phyloP scores from a whole-genome alignment of 495 filamentous ascomycete species.

The Podospora sp. region DNA sequence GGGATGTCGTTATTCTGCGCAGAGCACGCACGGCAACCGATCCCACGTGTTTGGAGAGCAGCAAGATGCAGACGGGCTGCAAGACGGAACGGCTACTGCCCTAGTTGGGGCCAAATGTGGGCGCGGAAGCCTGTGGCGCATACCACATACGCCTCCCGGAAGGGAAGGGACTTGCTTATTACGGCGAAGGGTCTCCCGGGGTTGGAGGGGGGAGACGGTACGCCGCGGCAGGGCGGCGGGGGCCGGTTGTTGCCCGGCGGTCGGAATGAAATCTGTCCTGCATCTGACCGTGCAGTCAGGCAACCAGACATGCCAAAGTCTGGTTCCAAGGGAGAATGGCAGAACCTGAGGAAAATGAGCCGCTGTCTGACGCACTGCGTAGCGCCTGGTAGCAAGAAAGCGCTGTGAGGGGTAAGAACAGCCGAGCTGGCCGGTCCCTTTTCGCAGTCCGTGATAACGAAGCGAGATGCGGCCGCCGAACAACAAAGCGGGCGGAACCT shows the following conservation, averaged over 20 bases:
- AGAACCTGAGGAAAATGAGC: not conserved
- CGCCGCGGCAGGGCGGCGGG: not conserved
- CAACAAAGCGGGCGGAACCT: not conserved
- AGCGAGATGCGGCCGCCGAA: constrained; percentile 8
- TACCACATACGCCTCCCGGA: not conserved
- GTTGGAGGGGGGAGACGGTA: not conserved
- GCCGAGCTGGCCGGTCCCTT: constrained; percentile 5
- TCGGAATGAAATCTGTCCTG: not conserved
- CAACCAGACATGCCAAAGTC: not conserved
- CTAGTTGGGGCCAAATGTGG: not conserved
- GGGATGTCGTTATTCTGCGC: too few relatives aligned
- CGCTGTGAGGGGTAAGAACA: constrained; percentile 7
- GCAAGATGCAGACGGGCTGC: constrained; percentile 7
- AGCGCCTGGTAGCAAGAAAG: not conserved
- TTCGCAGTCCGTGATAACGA: not conserved
- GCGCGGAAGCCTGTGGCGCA: constrained; percentile 2
- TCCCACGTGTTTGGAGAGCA: constrained; percentile 8
- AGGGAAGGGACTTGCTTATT: constrained; percentile 15
- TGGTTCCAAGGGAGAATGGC: constrained; percentile 1
- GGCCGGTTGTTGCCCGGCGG: not conserved
- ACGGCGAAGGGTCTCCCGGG: constrained; percentile 10
- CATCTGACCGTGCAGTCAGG: not conserved
- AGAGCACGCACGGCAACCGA: not conserved
- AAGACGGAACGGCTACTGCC: not conserved
- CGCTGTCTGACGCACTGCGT: not conserved